Base-by-base conservation (phyloP, 768 basidiomycete species). In the Tylopilus balloui region DNA sequence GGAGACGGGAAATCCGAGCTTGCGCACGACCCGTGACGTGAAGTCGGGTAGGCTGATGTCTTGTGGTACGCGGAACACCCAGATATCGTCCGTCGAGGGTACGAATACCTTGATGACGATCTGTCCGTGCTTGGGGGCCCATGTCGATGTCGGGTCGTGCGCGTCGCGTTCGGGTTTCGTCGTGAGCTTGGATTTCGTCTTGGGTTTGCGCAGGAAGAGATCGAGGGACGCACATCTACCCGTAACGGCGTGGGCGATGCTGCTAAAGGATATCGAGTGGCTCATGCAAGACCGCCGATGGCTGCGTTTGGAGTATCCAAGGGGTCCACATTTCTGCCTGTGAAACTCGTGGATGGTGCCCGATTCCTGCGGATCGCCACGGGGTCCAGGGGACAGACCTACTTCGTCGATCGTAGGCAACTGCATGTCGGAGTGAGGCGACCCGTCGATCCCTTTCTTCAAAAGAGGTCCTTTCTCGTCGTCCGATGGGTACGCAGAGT, bases 41-140 rank as follows among this genome's bases (percentile, higher is more conserved):
- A 73, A 70, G 32, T 50, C 53, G n/a, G 45, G 52, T 34, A 73
- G 66, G 35, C 43, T 48, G 46, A 66, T 55, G 45, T 61, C 53
- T 40, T 62, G 62, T 17, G 71, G 61, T 19, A 71, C 69, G 35
- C 63, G 63, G 39, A 73, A 50, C 54, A 58, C 67, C 72, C 72
- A 73, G 46, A 71, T 62, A 50, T 73, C 72, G 50, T 72, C 67
- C 29, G 65, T 71, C 31, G 62, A 59, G 29, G 70, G 70, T 9
- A 72, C 69, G 37, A 68, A 66, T 12, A 73, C 69, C 54, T 73
- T 73, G 60, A 73, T 56, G 47, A 70, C 32, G 42, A 73, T 73
- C 53, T 55, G 58, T 4, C 67, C 70, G 23, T 66, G 53, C 25
- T 57, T 56, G 25, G 72, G 61, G 19, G 61, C 60, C 71, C 71